A percentile compares a stretch with the other conserved stretches of the same genome.
These are phyloP conservation scores for Mucuna pruriens DNA, from an alignment of 306 rosid genomes.

Conservation along the genomic window DNA sequence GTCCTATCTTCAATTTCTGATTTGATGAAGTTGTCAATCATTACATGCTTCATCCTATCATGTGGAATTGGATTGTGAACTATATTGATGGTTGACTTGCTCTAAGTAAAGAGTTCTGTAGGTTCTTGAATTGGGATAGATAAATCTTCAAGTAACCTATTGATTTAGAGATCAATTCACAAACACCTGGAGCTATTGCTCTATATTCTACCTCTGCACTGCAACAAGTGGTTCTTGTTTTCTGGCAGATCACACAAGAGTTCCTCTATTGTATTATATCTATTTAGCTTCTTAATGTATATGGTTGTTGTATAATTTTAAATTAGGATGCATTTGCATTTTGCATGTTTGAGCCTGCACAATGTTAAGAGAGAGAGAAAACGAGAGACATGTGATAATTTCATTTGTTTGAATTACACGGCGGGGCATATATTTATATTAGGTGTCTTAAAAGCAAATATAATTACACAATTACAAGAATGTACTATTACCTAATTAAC, in stretches of 20 bases:
- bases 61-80: neutral
- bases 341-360: neutral
- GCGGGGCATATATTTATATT: neutral
- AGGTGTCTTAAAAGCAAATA: neutral
- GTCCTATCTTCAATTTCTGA: neutral
- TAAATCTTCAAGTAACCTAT: neutral
- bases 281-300: conserved; percentile 23
- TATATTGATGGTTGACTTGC: neutral
- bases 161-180: neutral
- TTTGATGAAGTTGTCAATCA: neutral
- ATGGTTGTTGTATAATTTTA: neutral
- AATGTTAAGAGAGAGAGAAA: neutral
- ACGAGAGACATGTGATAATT: neutral
- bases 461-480: neutral
- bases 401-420: neutral
- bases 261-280: conserved; percentile 1
- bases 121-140: neutral
- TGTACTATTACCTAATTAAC: neutral
- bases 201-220: neutral
- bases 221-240: neutral
- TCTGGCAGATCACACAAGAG: neutral
- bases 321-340: conserved; percentile 31
- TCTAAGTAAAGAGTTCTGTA: neutral
- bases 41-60: neutral
- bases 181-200: neutral